A percentile compares a stretch with the other conserved stretches of the same genome.
phyloP scores from a whole-genome alignment of 2,329 filamentous ascomycete species.

The Microthyrium microscopicum region DNA sequence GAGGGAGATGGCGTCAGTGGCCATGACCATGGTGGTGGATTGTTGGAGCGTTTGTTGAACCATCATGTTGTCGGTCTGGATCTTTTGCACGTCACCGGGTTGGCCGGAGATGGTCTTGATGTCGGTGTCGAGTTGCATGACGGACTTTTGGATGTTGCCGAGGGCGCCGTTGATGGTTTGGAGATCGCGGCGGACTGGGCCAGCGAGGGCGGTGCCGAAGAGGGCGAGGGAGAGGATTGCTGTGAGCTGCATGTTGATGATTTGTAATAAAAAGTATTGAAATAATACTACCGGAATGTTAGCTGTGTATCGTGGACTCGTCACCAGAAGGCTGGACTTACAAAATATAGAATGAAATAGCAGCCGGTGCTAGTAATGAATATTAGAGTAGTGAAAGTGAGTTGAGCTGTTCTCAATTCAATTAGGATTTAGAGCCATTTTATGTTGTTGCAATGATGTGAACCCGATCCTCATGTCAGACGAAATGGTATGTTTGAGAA shows the following conservation, averaged over 20 bases:
- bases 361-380: too few relatives aligned
- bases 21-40: not conserved
- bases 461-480: too few relatives aligned
- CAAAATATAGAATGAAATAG: too few relatives aligned
- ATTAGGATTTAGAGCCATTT: too few relatives aligned
- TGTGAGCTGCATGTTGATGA: not conserved
- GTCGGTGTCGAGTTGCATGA: not conserved
- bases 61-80: not conserved
- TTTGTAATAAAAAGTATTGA: too few relatives aligned
- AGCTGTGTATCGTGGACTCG: too few relatives aligned
- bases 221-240: not conserved
- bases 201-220: not conserved
- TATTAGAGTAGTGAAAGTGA: too few relatives aligned
- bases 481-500: too few relatives aligned
- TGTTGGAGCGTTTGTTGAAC: not conserved
- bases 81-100: not conserved
- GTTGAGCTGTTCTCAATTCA: too few relatives aligned
- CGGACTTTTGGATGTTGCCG: not conserved
- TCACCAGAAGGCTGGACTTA: too few relatives aligned
- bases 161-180: not conserved
- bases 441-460: too few relatives aligned
- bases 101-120: conserved; percentile 1
- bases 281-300: too few relatives aligned
- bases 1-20: not conserved
- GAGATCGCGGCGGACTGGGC: not conserved